Conservation (phyloP, 176 grass and related monocot species). For the Eragrostis nindensis region DNA sequence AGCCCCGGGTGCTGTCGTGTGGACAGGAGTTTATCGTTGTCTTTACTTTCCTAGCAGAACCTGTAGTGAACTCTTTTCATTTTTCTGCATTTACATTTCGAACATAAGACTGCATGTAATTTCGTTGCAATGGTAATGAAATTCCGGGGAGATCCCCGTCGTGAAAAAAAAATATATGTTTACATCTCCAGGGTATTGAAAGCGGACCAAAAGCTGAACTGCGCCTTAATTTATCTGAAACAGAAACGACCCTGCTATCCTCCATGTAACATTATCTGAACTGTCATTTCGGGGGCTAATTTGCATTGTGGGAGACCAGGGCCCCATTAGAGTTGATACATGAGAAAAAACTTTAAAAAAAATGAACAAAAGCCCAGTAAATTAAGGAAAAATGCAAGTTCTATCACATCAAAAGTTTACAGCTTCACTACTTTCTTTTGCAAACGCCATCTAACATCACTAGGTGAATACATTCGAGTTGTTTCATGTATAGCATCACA, state of each 20-base stretch:
- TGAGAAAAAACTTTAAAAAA: not conserved
- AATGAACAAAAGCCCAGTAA: not conserved
- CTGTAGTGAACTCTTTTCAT: too few relatives aligned
- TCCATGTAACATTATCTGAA: conserved; percentile 20
- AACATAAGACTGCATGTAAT: too few relatives aligned
- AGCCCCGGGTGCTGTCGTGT: too few relatives aligned
- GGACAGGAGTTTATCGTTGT: too few relatives aligned
- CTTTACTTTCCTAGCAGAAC: too few relatives aligned
- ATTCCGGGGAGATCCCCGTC: too few relatives aligned
- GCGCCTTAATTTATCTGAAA: conserved; percentile 19
- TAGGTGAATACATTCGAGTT: not conserved
- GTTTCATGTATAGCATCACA: not conserved
- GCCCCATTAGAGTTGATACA: not conserved
- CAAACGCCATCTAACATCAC: not conserved
- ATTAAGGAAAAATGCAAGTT: not conserved
- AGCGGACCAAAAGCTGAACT: not conserved
- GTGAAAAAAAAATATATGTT: too few relatives aligned
- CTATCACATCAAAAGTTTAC: not conserved
- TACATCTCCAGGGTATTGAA: not conserved
- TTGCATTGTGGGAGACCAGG: not conserved
- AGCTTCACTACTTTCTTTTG: not conserved
- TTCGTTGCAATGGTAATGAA: too few relatives aligned
- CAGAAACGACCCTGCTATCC: conserved; percentile 4
- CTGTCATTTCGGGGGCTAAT: not conserved
- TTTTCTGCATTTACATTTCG: too few relatives aligned